Conservation (phyloP, 169 alveolate genomes). For the Amoebophrya sp. region DNA sequence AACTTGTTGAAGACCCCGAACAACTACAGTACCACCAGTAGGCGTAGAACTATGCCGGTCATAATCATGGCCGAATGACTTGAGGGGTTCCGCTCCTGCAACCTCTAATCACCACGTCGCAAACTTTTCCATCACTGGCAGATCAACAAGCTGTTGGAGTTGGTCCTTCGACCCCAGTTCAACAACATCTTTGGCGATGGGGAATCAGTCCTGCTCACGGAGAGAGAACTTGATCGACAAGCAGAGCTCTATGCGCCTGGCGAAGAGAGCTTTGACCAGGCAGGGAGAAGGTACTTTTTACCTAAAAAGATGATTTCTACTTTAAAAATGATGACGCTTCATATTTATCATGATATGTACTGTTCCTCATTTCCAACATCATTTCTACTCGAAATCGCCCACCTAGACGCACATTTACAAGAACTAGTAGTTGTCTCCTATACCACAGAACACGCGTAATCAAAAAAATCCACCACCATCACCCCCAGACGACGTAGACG, state of each 20-base stretch:
- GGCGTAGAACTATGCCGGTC: too few species aligned
- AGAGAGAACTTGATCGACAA: not conserved
- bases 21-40: too few species aligned
- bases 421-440: too few species aligned
- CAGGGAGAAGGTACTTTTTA: not conserved
- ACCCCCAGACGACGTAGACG: not conserved
- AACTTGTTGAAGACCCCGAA: too few species aligned
- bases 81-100: too few species aligned
- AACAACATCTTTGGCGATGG: not conserved
- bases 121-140: not conserved
- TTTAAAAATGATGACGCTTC: not conserved
- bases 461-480: not conserved
- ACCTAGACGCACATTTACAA: too few species aligned
- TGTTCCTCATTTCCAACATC: too few species aligned
- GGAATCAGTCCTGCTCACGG: not conserved
- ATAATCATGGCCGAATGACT: too few species aligned
- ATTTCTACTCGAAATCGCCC: too few species aligned
- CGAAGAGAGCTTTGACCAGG: not conserved
- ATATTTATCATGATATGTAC: not conserved
- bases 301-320: not conserved
- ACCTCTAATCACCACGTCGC: too few species aligned
- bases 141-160: not conserved
- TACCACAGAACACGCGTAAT: too few species aligned
- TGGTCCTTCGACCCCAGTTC: constrained; percentile 20
- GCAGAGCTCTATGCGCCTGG: not conserved